Evolutionary conservation across 2,329 filamentous ascomycete species (phyloP).

Genomic region (Ceratocystis albifundus): DNA sequence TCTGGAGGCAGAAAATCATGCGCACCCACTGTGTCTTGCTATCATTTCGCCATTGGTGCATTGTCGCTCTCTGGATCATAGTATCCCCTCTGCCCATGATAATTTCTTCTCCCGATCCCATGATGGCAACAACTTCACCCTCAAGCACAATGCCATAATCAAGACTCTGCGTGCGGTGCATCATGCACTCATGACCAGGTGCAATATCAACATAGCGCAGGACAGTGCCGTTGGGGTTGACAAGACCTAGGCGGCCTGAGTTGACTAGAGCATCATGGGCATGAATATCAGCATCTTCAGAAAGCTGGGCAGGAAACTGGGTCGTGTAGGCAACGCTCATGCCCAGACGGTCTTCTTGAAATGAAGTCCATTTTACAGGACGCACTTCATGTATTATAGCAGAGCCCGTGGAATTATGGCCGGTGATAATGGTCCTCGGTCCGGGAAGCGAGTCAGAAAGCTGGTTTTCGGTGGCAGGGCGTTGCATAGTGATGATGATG

Average conservation of each 20-base stretch:
- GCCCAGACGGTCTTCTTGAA: constrained; percentile 30
- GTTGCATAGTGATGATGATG: constrained; percentile 8
- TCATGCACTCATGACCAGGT: constrained; percentile 31
- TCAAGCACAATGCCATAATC: constrained; percentile 47
- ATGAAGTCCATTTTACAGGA: constrained; percentile 24
- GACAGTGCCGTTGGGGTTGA: constrained; percentile 33
- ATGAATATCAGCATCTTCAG: constrained; percentile 33
- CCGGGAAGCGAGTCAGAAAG: constrained; percentile 20
- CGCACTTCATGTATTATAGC: constrained; percentile 25
- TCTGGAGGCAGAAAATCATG: constrained; percentile 36
- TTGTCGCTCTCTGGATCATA: constrained; percentile 45
- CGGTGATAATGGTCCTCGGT: constrained; percentile 22
- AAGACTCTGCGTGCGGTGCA: constrained; percentile 44
- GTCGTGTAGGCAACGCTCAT: constrained; percentile 37
- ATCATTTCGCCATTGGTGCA: constrained; percentile 43
- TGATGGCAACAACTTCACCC: constrained; percentile 40
- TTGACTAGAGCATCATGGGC: constrained; percentile 30
- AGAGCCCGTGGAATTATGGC: constrained; percentile 20
- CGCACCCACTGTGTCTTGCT: constrained; percentile 38
- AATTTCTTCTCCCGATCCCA: constrained; percentile 41
- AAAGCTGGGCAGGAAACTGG: constrained; percentile 33
- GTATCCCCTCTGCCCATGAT: constrained; percentile 41
- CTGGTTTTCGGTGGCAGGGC: constrained; percentile 19
- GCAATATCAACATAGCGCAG: constrained; percentile 40
- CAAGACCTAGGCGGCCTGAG: constrained; percentile 28